A percentile compares a stretch with the other conserved stretches of the same genome.
These are phyloP conservation scores for Cicer yamashitae DNA, from an alignment of 306 rosid species.

Conservation along the genomic window DNA sequence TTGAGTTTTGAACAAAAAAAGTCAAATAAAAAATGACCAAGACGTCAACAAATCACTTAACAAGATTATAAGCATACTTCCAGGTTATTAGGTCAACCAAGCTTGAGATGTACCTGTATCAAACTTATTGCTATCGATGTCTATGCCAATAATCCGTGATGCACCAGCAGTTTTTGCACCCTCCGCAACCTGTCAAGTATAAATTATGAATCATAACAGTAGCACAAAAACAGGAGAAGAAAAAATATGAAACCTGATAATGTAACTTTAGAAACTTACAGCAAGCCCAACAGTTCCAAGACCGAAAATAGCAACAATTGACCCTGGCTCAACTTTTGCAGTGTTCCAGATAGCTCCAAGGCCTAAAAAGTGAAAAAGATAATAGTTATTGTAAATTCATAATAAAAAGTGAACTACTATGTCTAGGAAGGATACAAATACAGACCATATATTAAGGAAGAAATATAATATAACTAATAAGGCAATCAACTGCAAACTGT, in stretches of 20 bases:
- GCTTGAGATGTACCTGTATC: no score
- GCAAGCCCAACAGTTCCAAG: no score
- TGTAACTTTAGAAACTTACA: no score
- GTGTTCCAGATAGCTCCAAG: constrained; percentile 91
- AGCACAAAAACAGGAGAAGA: constrained; percentile 27
- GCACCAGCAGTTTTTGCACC: constrained; percentile 95
- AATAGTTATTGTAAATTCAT: background rate
- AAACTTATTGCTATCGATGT: no score
- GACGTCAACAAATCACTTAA: background rate
- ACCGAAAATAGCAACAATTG: no score
- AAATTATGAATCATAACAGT: constrained; percentile 23
- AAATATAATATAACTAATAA: background rate
- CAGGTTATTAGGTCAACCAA: no score
- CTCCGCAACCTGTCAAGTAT: constrained; percentile 74
- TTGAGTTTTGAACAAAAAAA: no score
- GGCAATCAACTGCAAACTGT: constrained; percentile 5
- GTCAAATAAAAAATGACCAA: constrained; percentile 30
- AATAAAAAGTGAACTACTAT: background rate
- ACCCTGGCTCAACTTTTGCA: constrained; percentile 38
- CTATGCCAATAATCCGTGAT: constrained; percentile 80
- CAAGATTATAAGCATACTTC: no score
- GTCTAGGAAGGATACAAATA: background rate
- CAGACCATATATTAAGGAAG: background rate
- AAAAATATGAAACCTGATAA: constrained; percentile 3
- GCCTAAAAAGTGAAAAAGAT: constrained; percentile 57